Conservation (phyloP, 345 rosid genomes). For the Microthlaspi erraticum region DNA sequence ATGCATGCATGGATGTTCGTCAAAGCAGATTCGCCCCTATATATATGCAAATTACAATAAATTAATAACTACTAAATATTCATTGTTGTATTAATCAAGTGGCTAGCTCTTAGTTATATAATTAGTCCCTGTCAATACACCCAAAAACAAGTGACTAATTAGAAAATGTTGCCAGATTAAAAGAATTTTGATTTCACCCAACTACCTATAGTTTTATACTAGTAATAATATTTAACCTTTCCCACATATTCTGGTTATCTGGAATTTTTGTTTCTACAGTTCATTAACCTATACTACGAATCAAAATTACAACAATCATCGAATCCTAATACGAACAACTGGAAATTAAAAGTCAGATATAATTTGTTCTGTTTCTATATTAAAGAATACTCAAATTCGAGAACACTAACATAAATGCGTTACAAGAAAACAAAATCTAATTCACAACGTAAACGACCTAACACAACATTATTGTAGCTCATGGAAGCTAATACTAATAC, state of each 20-base stretch:
- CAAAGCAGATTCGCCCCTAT: slow-evolving; percentile 4
- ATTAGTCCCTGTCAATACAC: slow-evolving; percentile 17
- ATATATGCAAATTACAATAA: neutral
- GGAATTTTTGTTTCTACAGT: neutral
- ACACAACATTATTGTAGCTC: slow-evolving; percentile 29
- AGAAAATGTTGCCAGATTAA: neutral
- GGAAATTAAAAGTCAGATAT: neutral
- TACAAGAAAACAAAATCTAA: slow-evolving; percentile 21
- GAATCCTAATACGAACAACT: neutral
- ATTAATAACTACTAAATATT: neutral
- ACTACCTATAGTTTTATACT: neutral
- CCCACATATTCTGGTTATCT: neutral
- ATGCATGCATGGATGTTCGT: slow-evolving; percentile 16
- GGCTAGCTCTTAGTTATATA: neutral
- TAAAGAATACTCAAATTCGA: neutral
- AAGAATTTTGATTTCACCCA: neutral
- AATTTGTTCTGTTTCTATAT: neutral
- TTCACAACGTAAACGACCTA: slow-evolving; percentile 27
- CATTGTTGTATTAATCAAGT: slow-evolving; percentile 14
- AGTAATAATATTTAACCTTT: neutral
- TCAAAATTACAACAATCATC: neutral
- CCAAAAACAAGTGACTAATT: neutral
- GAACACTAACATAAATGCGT: neutral
- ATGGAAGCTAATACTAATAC: slow-evolving; percentile 32
- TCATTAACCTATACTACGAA: no score